Evolutionary conservation across 2,329 filamentous ascomycete species (phyloP), one percentile per base, ranked within the genome.

Genomic region (Aspergillus melleus): DNA sequence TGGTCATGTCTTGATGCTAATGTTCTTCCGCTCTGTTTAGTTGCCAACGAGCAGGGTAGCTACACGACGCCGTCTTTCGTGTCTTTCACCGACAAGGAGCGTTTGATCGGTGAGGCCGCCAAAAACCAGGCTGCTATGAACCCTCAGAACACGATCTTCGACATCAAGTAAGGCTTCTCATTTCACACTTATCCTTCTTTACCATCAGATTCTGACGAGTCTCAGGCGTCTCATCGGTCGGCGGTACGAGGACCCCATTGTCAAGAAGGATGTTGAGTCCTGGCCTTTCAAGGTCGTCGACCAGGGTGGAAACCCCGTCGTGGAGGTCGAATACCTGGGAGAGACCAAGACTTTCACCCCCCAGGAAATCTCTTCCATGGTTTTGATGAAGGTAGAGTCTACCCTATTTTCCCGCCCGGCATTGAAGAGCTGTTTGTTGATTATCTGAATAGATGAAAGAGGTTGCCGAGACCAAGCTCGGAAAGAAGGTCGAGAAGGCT

Each of bases 111-210:
- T 86, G 95, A 98, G 87, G 94, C 95, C 64, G 95, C 95, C 77
- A 99, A 98, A 91, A 99, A 99, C 87, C 93, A 97, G 88, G 95
- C 94, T 77, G 94, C 95, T 76, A 96, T 98, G 92, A 99, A 99
- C 91, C 95, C 95, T 66, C 81, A 82, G 78, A 98, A 98, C 86
- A 99, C 95, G 73, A 87, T 99, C 83, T 99, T 98, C 84, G 95
- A 99, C 83, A 91, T 96, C 88, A 99, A 98, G 92, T 95, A 81
- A 83, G 90, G 58, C 39, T 12, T 16, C 12, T 14, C 4, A 26
- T 24, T 10, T 16, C 6, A n/a, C 14, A 24, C 4, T 6, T 24
- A 24, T 24, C 24, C 11, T 2, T 46, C 44, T 6, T 61, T 55
- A 57, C 63, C 51, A 49, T 30, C 14, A 22, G 24, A 65, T 64